Conservation (phyloP, 1,284 basidiomycete species). For the Cutaneotrichosporon cutaneum region DNA sequence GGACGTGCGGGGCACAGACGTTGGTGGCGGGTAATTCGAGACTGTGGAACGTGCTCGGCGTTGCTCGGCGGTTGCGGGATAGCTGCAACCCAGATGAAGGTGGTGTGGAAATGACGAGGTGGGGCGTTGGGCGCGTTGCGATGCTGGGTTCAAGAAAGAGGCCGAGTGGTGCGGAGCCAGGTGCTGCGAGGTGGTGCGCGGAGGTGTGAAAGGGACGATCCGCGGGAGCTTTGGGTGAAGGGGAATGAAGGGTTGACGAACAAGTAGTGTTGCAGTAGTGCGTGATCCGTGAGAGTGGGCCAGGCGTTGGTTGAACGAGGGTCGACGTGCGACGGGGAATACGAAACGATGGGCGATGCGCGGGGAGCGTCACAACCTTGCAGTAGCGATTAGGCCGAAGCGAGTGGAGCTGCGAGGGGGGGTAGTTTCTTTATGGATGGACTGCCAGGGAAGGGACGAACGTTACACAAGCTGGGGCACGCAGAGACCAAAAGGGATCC, state of each 20-base stretch:
- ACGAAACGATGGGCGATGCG: background rate
- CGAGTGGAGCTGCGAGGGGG: background rate
- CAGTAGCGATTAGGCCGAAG: background rate
- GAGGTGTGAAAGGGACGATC: background rate
- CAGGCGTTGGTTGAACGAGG: background rate
- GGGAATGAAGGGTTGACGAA: background rate
- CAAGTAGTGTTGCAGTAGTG: background rate
- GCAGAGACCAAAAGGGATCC: too few species aligned
- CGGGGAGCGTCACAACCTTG: background rate
- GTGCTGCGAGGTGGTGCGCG: background rate
- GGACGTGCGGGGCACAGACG: background rate
- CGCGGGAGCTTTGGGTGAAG: background rate
- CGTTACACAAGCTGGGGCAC: too few species aligned
- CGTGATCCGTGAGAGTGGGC: background rate
- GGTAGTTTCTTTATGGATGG: background rate
- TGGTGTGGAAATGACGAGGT: background rate
- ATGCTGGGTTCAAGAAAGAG: background rate
- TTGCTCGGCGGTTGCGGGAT: background rate
- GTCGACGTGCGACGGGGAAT: background rate
- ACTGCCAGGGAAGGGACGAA: too few species aligned
- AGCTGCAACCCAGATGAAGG: background rate
- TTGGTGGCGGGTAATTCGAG: background rate
- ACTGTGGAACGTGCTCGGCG: background rate
- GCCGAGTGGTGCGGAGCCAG: background rate
- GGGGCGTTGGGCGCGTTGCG: background rate